phyloP scores from a whole-genome alignment of 257 asterid genomes.

The Solanum tacnaense region DNA sequence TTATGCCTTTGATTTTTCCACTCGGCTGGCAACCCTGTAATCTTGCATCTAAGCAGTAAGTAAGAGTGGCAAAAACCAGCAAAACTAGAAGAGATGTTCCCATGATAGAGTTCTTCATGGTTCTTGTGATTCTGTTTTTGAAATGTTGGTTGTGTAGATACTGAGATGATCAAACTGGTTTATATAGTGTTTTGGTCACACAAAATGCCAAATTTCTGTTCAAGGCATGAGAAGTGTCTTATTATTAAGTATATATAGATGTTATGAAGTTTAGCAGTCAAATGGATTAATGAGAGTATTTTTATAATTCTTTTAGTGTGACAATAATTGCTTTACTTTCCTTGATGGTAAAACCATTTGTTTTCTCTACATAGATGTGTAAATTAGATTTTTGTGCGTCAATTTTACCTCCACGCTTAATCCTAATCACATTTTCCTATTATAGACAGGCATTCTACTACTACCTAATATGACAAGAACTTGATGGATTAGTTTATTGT shows the following conservation, averaged over 20 bases:
- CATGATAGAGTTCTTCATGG: not conserved
- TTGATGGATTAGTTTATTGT: not conserved
- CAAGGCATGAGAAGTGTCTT: not conserved
- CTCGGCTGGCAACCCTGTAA: slow-evolving; percentile 21
- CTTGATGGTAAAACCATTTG: not conserved
- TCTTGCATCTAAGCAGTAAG: not conserved
- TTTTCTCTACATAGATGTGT: no score
- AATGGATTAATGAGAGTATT: not conserved
- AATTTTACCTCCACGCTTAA: not conserved
- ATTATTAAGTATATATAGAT: not conserved
- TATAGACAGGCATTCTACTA: not conserved
- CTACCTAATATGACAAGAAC: not conserved
- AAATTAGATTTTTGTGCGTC: not conserved
- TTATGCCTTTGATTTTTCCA: slow-evolving; percentile 20
- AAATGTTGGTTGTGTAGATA: not conserved
- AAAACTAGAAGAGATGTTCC: not conserved
- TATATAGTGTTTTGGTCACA: not conserved
- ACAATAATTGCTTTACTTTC: not conserved
- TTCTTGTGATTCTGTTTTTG: not conserved
- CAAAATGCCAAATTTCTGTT: not conserved
- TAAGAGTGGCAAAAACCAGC: not conserved
- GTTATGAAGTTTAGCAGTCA: not conserved
- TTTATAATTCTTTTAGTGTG: not conserved
- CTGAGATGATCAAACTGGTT: not conserved
- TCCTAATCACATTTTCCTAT: not conserved